Evolutionary conservation across 805 yeast species (phyloP).

Genomic region (Jamesozyma piceae): DNA sequence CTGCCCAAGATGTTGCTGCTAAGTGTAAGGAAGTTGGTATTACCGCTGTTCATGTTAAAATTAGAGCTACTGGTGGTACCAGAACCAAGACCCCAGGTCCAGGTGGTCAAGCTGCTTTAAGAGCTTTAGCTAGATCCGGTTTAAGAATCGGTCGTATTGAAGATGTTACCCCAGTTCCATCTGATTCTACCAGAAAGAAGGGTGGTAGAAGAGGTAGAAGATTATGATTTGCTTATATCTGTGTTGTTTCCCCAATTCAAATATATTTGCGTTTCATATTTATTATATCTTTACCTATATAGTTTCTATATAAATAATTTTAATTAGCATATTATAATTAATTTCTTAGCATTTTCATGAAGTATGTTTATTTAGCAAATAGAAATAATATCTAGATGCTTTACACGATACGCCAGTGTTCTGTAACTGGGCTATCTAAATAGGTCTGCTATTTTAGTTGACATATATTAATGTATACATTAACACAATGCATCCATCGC

Average conservation of each 20-base stretch:
- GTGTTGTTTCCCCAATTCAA: too few relatives aligned
- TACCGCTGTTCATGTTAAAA: slow-evolving; percentile 98
- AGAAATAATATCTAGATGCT: too few relatives aligned
- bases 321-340: not conserved
- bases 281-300: not conserved
- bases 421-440: too few relatives aligned
- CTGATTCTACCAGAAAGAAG: slow-evolving; percentile 99
- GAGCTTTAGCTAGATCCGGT: slow-evolving; percentile 99
- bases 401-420: too few relatives aligned
- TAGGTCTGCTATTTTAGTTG: too few relatives aligned
- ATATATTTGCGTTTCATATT: slow-evolving; percentile 33
- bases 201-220: slow-evolving; percentile 99
- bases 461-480: too few relatives aligned
- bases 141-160: slow-evolving; percentile 99
- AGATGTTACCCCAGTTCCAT: slow-evolving; percentile 99
- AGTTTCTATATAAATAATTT: not conserved
- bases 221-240: slow-evolving; percentile 61
- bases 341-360: not conserved
- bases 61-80: slow-evolving; percentile 99
- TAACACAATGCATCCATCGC: too few relatives aligned
- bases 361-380: too few relatives aligned
- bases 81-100: slow-evolving; percentile 99
- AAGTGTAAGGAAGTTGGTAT: slow-evolving; percentile 99
- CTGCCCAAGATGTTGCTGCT: slow-evolving; percentile 99
- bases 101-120: slow-evolving; percentile 98